phyloP scores from a whole-genome alignment of 176 grass and related monocot genomes.

The Luzula sylvatica region DNA sequence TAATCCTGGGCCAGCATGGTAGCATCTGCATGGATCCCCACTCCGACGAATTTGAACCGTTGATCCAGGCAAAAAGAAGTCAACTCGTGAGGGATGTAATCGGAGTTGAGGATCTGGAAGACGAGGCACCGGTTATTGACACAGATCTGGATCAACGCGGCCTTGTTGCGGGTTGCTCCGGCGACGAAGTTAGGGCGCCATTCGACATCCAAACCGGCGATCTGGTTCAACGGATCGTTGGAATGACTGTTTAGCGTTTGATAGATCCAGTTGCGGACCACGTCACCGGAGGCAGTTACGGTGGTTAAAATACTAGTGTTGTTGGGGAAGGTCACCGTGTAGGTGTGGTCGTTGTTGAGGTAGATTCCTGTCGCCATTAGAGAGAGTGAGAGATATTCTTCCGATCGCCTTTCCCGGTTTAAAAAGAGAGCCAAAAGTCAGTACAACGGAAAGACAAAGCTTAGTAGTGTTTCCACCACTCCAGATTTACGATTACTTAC shows the following conservation, averaged over 20 bases:
- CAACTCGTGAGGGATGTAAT: constrained; percentile 27
- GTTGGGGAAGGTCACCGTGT: constrained; percentile 1
- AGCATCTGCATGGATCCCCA: constrained; percentile 25
- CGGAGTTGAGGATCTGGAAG: constrained; percentile 57
- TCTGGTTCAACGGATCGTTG: neutral
- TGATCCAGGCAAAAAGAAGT: constrained; percentile 24
- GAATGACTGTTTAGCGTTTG: constrained; percentile 19
- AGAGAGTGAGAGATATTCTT: no score
- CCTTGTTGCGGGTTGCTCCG: constrained; percentile 16
- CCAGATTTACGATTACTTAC: no score
- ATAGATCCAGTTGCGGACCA: constrained; percentile 28
- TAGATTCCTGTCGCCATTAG: neutral
- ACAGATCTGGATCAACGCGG: constrained; percentile 52
- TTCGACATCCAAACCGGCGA: constrained; percentile 58
- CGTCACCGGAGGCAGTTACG: constrained; percentile 26
- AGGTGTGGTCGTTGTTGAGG: neutral
- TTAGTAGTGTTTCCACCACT: no score
- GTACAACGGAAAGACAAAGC: no score
- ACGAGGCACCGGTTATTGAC: constrained; percentile 51
- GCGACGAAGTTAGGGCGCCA: constrained; percentile 30
- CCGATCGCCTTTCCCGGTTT: no score
- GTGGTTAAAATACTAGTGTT: constrained; percentile 18
- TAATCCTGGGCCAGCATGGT: constrained; percentile 20
- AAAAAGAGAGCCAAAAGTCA: no score
- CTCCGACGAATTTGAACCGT: constrained; percentile 32